Evolutionary conservation across 2,329 filamentous ascomycete species (phyloP).

Genomic region (Conoideocrella luteorostrata): DNA sequence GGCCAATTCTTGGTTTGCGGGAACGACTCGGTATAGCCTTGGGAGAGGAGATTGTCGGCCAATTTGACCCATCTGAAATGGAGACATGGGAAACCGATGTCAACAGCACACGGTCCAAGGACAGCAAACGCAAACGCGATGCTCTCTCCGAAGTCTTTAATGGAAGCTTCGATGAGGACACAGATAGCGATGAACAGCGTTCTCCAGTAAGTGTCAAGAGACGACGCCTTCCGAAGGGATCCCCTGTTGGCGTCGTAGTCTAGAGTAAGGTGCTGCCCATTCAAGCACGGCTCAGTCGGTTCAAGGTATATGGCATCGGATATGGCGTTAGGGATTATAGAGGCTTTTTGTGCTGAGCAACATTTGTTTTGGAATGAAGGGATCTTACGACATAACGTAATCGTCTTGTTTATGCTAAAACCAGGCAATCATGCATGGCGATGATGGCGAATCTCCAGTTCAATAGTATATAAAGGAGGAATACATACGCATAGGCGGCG

Average conservation of each 20-base stretch:
- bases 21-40: constrained; percentile 49
- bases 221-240: constrained; percentile 24
- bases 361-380: no score
- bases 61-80: constrained; percentile 31
- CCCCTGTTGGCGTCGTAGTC: constrained; percentile 24
- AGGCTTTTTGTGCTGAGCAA: no score
- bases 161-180: constrained; percentile 34
- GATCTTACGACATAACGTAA: no score
- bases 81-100: constrained; percentile 37
- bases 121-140: constrained; percentile 28
- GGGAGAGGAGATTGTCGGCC: constrained; percentile 43
- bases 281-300: no score
- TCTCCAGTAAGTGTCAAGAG: constrained; percentile 24
- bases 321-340: no score
- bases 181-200: constrained; percentile 27
- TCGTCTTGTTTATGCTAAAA: no score
- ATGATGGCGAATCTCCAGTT: no score
- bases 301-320: no score
- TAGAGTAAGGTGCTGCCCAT: no score
- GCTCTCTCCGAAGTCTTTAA: constrained; percentile 31
- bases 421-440: no score
- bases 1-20: constrained; percentile 49
- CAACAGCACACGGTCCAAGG: constrained; percentile 18
- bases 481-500: no score
- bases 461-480: no score